Evolutionary conservation across 2,329 filamentous ascomycete species (phyloP), one percentile per base, ranked within the genome.

Genomic region (Xylaria sp.): DNA sequence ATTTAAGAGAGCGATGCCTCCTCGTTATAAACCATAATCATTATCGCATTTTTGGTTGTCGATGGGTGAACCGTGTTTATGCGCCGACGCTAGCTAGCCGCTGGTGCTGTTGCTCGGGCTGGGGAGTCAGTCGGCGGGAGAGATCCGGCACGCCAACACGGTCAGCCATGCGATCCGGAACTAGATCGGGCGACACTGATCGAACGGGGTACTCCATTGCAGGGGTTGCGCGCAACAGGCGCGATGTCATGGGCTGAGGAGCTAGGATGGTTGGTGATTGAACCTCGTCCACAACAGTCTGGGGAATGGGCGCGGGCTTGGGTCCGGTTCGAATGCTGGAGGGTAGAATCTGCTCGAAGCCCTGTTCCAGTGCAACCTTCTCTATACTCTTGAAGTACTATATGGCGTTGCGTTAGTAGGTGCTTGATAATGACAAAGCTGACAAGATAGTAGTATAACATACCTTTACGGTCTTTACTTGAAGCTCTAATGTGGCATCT

Each of bases 371-470:
- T 52, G 89, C 89, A 1, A 91, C 85, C 75, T 89, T 85, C 79
- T 92, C 90, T 75, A 92, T 91, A 70, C 87, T 89, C 81, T 91
- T 91, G 80, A 92, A 92, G 79, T 92, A 92, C 83, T 89, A 66
- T n/a, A 37, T n/a, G 28, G 34, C 9, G 3, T 41, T 59, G 8
- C 34, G 44, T 70, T 46, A 70, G 62, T 44, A 64, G 46, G 25
- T 25, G 23, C 23, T 25, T 25, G 23, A 25, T 25, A 25, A 25
- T 25, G 23, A 25, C 23, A 25, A 13, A 52, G n/a, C n/a, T 20
- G 15, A 15, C 13, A 13, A 34, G 12, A 10, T 18, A 28, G 6
- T 25, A 60, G 39, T n/a, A 51, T 28, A 13, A 41, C 78, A 75
- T 78, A 86, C 86, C 82, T 87, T 88, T 75, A 92, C 91, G 0